Evolutionary conservation across 2,329 filamentous ascomycete species (phyloP).

Genomic region (Penicillium sp.): DNA sequence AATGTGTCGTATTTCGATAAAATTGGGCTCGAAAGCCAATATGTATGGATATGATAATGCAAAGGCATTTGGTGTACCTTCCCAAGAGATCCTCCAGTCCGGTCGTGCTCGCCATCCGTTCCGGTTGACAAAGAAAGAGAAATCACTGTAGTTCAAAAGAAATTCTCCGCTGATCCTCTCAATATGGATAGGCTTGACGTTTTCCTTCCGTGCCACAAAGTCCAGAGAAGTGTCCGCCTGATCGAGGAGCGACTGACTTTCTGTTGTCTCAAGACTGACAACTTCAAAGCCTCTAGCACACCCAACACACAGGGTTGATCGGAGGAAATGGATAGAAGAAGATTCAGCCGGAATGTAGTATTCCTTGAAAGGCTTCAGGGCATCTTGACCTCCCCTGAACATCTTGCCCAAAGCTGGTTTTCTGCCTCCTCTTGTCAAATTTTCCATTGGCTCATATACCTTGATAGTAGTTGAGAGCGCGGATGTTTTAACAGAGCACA

Average conservation of each 20-base stretch:
- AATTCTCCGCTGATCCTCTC: slow-evolving; percentile 97
- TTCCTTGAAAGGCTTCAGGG: slow-evolving; percentile 95
- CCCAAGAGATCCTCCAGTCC: slow-evolving; percentile 97
- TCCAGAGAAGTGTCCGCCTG: slow-evolving; percentile 97
- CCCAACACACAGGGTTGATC: slow-evolving; percentile 92
- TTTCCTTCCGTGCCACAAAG: slow-evolving; percentile 91
- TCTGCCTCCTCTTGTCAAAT: slow-evolving; percentile 88
- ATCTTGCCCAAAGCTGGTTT: slow-evolving; percentile 94
- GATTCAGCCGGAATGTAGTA: slow-evolving; percentile 98
- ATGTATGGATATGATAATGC: slow-evolving; percentile 97
- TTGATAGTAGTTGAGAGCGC: slow-evolving; percentile 95
- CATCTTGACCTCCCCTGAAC: slow-evolving; percentile 89
- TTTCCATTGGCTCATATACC: slow-evolving; percentile 97
- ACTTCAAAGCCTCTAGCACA: slow-evolving; percentile 96
- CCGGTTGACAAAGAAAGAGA: slow-evolving; percentile 98
- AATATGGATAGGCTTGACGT: slow-evolving; percentile 92
- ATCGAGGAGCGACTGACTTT: slow-evolving; percentile 93
- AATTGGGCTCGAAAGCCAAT: slow-evolving; percentile 92
- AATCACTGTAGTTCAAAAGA: slow-evolving; percentile 95
- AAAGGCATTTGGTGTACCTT: slow-evolving; percentile 86
- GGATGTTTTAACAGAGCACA: slow-evolving; percentile 94
- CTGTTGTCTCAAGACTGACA: slow-evolving; percentile 92
- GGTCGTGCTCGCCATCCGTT: slow-evolving; percentile 95
- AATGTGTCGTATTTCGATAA: slow-evolving; percentile 93
- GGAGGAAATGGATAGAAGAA: slow-evolving; percentile 96